Base-by-base conservation (phyloP, 768 basidiomycete genomes). In the Lepiota venenata region DNA sequence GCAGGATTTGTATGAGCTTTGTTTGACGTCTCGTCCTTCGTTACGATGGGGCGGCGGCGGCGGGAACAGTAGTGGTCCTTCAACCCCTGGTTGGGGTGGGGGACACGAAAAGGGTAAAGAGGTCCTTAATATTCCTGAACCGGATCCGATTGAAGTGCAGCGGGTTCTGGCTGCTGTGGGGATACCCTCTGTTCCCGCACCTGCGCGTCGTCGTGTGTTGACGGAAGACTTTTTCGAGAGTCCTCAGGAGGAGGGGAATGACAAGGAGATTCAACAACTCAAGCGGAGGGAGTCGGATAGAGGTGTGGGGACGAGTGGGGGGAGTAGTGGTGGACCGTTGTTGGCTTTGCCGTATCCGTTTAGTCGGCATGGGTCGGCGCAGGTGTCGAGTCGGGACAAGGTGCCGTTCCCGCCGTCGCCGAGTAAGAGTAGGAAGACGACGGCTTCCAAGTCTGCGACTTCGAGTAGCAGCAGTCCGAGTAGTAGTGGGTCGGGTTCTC, bases 1-100 rank as follows among this genome's bases (percentile, higher is more conserved):
- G 22, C 82, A 85, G 60, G 89, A 90, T 51, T 87, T 87, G 0
- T 93, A 83, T 63, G 88, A 93, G 58, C 87, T 93, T 60, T 95
- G 93, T 64, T 68, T 81, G 25, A 74, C 71, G 7, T 62, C 69
- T 4, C 32, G 32, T 9, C 67, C 64, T 11, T 68, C 66, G 11
- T 53, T 55, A 10, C 49, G 59, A 14, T 57, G 59, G 25, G 25
- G 25, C n/a, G n/a, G n/a, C n/a, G n/a, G n/a, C n/a, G n/a, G n/a
- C n/a, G 35, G 51, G 50, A 16, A n/a, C n/a, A 52, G 62, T 29
- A 58, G 49, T 50, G 50, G 58, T 21, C 56, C 36, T 27, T 42
- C 20, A 11, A 35, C 46, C 27, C 21, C 56, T 4, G 51, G 21
- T 56, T 61, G 58, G 56, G 67, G n/a, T n/a, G n/a, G 25, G 5